phyloP scores from a whole-genome alignment of 1,284 basidiomycete genomes.

The Trametes polyzona region DNA sequence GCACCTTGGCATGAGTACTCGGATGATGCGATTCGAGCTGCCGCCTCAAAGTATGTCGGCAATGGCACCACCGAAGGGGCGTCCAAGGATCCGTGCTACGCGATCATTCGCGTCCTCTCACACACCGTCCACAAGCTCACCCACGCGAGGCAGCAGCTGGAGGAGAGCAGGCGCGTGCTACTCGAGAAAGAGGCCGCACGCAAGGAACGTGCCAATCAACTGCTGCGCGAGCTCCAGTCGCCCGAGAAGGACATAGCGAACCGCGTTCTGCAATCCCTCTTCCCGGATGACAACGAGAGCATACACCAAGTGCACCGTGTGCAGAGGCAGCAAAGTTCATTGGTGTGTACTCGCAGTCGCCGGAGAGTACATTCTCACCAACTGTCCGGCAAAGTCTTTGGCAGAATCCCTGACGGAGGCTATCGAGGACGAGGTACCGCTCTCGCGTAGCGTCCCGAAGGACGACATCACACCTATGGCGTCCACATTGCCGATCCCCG shows the following conservation, averaged over 20 bases:
- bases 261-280: constrained; percentile 68
- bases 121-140: constrained; percentile 63
- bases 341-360: constrained; percentile 45
- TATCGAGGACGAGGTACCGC: constrained; percentile 59
- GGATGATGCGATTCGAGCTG: constrained; percentile 68
- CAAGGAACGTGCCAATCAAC: constrained; percentile 49
- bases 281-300: constrained; percentile 64
- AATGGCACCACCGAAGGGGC: constrained; percentile 49
- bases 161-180: constrained; percentile 54
- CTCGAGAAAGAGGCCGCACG: constrained; percentile 61
- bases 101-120: constrained; percentile 69
- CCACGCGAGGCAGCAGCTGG: constrained; percentile 60
- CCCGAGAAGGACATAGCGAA: constrained; percentile 67
- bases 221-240: constrained; percentile 59
- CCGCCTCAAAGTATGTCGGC: constrained; percentile 51
- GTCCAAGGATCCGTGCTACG: constrained; percentile 63
- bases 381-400: constrained; percentile 53
- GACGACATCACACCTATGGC: constrained; percentile 33
- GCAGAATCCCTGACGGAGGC: constrained; percentile 73
- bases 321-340: constrained; percentile 56
- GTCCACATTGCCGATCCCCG: constrained; percentile 5
- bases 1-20: constrained; percentile 74
- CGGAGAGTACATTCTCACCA: background rate
- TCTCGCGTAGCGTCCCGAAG: constrained; percentile 39
- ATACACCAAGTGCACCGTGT: constrained; percentile 53